Base-by-base conservation (phyloP, 2,329 filamentous ascomycete species). In the Penicillium aurantiogriseum region DNA sequence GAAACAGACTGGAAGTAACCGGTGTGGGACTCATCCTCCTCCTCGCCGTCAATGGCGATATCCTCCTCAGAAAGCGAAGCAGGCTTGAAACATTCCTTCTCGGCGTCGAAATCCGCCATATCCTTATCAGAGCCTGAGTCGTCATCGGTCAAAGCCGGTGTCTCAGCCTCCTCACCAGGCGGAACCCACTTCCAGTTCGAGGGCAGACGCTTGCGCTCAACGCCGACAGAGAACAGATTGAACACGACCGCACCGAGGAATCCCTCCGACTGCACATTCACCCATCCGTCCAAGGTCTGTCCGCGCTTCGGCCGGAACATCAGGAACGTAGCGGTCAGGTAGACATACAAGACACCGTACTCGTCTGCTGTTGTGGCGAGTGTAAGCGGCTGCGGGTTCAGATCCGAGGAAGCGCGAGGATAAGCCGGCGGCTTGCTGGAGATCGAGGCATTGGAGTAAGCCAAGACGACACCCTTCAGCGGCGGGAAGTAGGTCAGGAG, bases 161-260 rank as follows among this genome's bases (percentile, higher is more conserved):
- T 60, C 57, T 43, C 65, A 1, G 57, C 64, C 46, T 75, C 69
- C 51, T 77, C 71, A n/a, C 75, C 77, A 9, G 85, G 81, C 11
- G 86, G 84, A 17, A 91, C 81, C 88, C 91, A 97, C 60, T 80
- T 85, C 94, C 93, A 99, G 25, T 84, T 83, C 15, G 78, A 74
- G 0, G 94, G 94, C 17, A 99, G 79, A 36, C 90, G 82, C 59
- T 84, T 85, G 23, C 88, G 82, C 67, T 93, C 89, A 58, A 99
- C 90, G 43, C 88, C 91, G 1, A 93, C 90, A 65, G 94, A 96
- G 81, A 97, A 97, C 63, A 91, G 85, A 73, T 93, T 93, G 77
- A 91, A 92, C 73, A 91, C 94, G 11, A 95, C 86, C 3, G 97
- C 84, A 21, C 93, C 92, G 7, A 99, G 82, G 70, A 97, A 91